Evolutionary conservation across 2,329 filamentous ascomycete genomes (phyloP), one percentile per base, ranked within the genome.

Genomic region (Cordyceps farinosa): DNA sequence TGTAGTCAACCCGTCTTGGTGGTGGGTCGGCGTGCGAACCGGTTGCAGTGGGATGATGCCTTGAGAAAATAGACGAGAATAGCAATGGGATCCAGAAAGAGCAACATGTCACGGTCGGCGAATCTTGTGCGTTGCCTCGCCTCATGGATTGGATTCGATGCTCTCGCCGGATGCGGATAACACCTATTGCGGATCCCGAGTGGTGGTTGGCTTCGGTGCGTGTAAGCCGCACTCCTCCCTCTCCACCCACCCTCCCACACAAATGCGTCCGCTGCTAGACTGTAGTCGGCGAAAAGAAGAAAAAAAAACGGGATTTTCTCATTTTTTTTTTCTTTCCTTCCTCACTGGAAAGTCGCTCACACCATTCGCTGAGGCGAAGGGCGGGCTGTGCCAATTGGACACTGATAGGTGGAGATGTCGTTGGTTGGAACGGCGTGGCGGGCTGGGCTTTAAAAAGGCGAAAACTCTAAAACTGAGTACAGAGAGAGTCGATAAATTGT

Each of bases 141-240:
- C 53, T 27, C 10, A 38, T 27, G 44, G 55, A 15, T 27, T 30
- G 34, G 29, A 2, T 47, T 61, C 58, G 58, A 61, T 61, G 48
- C 53, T 22, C 47, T 51, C 45, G 45, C 57, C 57, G 57, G 34
- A 60, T 60, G 47, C 57, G 57, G 57, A 60, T 52, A 22, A 50
- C 47, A 45, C 53, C 48, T 9, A 53, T 53, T 45, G 55, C 55
- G 44, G 55, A 48, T 38, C 27, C 47, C 13, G 27, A 32, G 47
- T 27, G 7, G 50, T 52, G 15, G 50, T 27, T 58, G 55, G 9
- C 40, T 45, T n/a, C 29, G 52, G 48, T 34, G 38, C 38, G 17
- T 53, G 54, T 47, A 45, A 57, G 40, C 27, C 40, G 15, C 40
- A 45, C 52, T 9, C 52, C 36, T 11, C 22, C 44, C 22, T 22